Evolutionary conservation across 805 yeast species (phyloP), one percentile per base, ranked within the genome.

Genomic region (Candida nemodendra): DNA sequence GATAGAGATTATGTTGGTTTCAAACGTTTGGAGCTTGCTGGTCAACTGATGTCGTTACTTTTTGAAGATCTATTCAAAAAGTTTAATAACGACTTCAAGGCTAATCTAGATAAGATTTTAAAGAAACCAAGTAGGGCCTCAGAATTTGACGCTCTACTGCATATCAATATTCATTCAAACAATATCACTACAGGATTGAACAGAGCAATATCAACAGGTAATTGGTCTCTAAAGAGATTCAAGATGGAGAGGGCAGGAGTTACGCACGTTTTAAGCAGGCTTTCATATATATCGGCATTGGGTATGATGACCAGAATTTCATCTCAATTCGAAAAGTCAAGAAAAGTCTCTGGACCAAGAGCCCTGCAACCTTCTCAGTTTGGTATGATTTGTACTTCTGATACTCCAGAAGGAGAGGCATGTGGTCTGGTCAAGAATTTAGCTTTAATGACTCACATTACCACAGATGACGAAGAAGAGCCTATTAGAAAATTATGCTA

Each of bases 241-340:
- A 91, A 90, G 81, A 93, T 93, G 99, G 99, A 93, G 66, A 78
- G 99, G 45, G 99, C 99, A 0, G 99, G 99, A 67, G 99, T 93
- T 36, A 93, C 99, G 3, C 99, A 93, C 61, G 97, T 93, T 27
- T 71, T 93, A 39, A 84, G 95, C 42, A 77, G 99, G 57, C 68
- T 93, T 41, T 85, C 96, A 15, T 93, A 88, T 61, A 91, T 93
- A 31, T 82, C 95, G 7, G 99, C 99, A 0, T 68, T 93, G 44
- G 99, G 99, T 54, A 93, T 93, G 99, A 93, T 93, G 99, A 93
- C 99, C 9, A 84, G 99, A 69, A 93, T 93, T 37, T 87, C 97
- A 5, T 91, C 98, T n/a, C 99, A 93, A 65, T 93, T 93, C 57
- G 99, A 93, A 62, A 93, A 93, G 62, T 89, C 98, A 2, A 76